Conservation (phyloP, 768 basidiomycete genomes). For the Arthromyces matolae region DNA sequence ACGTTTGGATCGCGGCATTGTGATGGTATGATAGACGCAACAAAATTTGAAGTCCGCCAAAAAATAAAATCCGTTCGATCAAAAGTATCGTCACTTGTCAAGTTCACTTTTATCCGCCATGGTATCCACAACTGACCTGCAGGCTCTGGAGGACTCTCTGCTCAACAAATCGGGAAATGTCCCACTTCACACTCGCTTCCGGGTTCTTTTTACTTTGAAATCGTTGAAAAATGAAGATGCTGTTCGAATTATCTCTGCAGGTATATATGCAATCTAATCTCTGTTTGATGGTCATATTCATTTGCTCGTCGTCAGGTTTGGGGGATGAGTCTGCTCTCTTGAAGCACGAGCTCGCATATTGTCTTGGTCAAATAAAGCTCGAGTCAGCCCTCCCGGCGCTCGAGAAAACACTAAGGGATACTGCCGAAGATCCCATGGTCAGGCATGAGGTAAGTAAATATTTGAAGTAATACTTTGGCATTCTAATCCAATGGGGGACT, state of each 20-base stretch:
- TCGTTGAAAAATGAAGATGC: constrained; percentile 75
- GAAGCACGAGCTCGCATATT: constrained; percentile 97
- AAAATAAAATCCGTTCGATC: constrained; percentile 32
- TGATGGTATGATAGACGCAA: constrained; percentile 18
- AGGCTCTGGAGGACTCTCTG: constrained; percentile 66
- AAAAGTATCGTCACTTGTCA: constrained; percentile 22
- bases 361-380: constrained; percentile 87
- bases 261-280: constrained; percentile 34
- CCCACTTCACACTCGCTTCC: constrained; percentile 82
- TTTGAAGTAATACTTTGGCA: constrained; percentile 6
- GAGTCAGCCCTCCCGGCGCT: constrained; percentile 73
- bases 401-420: constrained; percentile 68
- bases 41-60: constrained; percentile 48
- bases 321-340: constrained; percentile 82
- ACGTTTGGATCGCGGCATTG: constrained; percentile 89
- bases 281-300: constrained; percentile 9
- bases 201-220: constrained; percentile 91
- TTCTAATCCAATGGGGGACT: too few relatives aligned
- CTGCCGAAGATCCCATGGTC: constrained; percentile 88
- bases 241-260: constrained; percentile 81
- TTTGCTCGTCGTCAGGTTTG: constrained; percentile 55
- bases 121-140: constrained; percentile 52
- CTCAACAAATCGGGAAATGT: constrained; percentile 73
- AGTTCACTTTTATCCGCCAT: constrained; percentile 18
- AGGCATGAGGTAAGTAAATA: constrained; percentile 76